Conservation (phyloP, 208 protist species). For the Leishmania amazonensis region DNA sequence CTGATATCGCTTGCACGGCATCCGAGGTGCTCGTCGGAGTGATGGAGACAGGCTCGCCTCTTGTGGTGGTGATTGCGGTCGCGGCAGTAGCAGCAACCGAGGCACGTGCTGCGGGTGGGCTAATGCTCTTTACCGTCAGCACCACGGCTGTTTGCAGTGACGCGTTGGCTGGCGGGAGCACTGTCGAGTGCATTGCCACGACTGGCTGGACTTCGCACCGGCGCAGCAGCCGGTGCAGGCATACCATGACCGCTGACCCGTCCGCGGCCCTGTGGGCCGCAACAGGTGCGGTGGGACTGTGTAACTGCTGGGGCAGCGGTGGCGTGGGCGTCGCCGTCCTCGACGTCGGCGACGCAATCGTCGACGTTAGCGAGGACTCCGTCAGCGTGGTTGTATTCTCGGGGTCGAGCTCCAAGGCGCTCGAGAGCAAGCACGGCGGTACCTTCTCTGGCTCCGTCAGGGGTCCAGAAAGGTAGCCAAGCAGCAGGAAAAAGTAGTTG, state of each 20-base stretch:
- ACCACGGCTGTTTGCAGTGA: conserved; percentile 45
- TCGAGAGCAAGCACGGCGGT: neutral
- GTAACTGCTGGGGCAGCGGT: neutral
- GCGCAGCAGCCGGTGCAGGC: conserved; percentile 78
- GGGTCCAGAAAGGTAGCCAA: conserved; percentile 52
- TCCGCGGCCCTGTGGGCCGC: neutral
- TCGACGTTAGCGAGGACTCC: neutral
- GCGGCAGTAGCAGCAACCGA: neutral
- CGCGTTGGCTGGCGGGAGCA: conserved; percentile 61
- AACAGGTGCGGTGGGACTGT: neutral
- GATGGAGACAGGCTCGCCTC: neutral
- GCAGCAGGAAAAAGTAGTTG: conserved; percentile 64
- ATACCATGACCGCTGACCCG: conserved; percentile 23
- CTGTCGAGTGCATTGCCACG: conserved; percentile 62
- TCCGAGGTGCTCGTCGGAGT: conserved; percentile 1
- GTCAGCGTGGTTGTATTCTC: neutral
- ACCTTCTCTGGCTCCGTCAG: neutral
- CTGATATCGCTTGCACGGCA: conserved; percentile 13
- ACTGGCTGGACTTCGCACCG: conserved; percentile 65
- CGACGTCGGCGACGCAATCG: neutral
- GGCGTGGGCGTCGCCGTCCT: neutral
- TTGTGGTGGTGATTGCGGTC: neutral
- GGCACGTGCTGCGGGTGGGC: neutral
- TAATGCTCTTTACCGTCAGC: conserved; percentile 66
- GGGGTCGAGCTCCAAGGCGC: neutral